These are phyloP conservation scores for Linderniella brevidens DNA, from an alignment of 257 asterid genomes.

Conservation along the genomic window DNA sequence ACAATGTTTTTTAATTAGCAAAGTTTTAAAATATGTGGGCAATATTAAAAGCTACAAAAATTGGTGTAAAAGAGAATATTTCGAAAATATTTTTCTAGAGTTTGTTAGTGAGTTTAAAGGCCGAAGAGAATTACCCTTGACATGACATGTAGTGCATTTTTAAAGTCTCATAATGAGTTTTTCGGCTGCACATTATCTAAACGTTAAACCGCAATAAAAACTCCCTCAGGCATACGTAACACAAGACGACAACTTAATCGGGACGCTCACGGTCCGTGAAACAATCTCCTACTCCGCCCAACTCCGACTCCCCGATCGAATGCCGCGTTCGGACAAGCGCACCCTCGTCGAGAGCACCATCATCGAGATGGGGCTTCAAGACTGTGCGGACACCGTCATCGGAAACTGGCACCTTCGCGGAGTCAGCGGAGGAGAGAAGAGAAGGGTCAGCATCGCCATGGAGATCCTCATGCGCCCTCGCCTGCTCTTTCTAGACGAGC, in stretches of 20 bases:
- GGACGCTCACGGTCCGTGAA: constrained; percentile 85
- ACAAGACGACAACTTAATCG: constrained; percentile 88
- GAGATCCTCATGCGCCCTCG: constrained; percentile 91
- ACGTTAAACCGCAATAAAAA: too few relatives aligned
- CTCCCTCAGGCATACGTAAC: constrained; percentile 73
- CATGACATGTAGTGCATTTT: neutral
- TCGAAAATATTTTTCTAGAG: too few relatives aligned
- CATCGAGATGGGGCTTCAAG: constrained; percentile 94
- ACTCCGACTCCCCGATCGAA: constrained; percentile 65
- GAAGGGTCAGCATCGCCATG: constrained; percentile 88
- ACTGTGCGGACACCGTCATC: constrained; percentile 87
- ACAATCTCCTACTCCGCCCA: constrained; percentile 76
- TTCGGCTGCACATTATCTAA: neutral
- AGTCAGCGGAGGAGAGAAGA: constrained; percentile 82
- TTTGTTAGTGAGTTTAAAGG: too few relatives aligned
- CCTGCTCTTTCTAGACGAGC: constrained; percentile 87
- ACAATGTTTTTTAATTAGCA: too few relatives aligned
- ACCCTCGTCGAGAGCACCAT: constrained; percentile 80
- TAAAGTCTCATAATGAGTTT: neutral
- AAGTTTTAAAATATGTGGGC: too few relatives aligned
- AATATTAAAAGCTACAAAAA: too few relatives aligned
- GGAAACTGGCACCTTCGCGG: constrained; percentile 98
- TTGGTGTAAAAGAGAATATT: too few relatives aligned
- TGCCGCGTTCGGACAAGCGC: constrained; percentile 70
- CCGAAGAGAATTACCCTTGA: neutral